Evolutionary conservation across 208 protist genomes (phyloP).

Genomic region (Crithidia bombi): DNA sequence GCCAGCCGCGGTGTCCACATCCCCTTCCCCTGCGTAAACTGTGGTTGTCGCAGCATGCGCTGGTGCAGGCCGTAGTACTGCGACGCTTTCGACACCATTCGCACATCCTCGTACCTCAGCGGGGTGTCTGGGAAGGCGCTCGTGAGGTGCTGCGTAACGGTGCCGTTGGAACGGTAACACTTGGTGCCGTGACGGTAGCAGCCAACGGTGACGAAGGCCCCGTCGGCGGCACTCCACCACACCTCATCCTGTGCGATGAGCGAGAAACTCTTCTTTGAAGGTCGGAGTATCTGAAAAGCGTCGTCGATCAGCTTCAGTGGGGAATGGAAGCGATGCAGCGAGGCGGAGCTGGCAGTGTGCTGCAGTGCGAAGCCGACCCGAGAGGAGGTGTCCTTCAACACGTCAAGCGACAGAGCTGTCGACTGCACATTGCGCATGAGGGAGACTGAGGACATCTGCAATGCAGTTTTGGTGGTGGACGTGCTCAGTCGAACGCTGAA

Average conservation of each 20-base stretch:
- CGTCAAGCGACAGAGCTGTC: background rate
- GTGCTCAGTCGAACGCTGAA: conserved; percentile 33
- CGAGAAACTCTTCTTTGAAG: background rate
- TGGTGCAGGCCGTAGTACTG: conserved; percentile 10
- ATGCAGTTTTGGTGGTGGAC: conserved; percentile 12
- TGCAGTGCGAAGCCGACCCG: conserved; percentile 14
- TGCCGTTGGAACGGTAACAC: conserved; percentile 18
- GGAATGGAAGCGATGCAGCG: background rate
- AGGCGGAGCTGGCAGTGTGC: background rate
- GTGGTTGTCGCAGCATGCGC: conserved; percentile 11
- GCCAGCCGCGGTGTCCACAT: conserved; percentile 13
- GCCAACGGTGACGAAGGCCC: background rate
- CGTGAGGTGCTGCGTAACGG: background rate
- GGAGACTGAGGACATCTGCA: conserved; percentile 17
- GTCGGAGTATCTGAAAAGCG: conserved; percentile 6
- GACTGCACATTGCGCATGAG: conserved; percentile 29
- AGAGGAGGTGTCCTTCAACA: conserved; percentile 2
- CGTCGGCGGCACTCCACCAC: conserved; percentile 11
- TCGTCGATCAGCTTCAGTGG: background rate
- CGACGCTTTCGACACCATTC: background rate
- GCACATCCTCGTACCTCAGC: background rate
- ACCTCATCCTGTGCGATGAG: conserved; percentile 24
- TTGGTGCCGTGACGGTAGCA: conserved; percentile 13
- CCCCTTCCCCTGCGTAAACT: background rate
- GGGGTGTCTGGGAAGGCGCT: background rate